phyloP scores from a whole-genome alignment of 2,329 filamentous ascomycete genomes.

The Aspergillus tanneri region DNA sequence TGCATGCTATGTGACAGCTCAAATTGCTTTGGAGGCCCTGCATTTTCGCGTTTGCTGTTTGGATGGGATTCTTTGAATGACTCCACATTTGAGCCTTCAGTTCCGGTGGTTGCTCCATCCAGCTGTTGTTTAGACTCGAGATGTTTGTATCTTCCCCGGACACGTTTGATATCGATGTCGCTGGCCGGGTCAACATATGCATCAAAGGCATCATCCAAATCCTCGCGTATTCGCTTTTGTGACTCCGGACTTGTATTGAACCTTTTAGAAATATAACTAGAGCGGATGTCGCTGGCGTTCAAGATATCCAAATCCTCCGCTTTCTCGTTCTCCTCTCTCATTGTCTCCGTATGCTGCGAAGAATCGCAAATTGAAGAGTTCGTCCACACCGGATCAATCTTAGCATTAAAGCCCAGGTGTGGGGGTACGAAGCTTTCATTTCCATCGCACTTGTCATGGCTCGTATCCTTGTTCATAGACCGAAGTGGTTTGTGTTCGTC shows the following conservation, averaged over 20 bases:
- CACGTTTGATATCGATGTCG: conserved; percentile 20
- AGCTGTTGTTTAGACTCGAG: conserved; percentile 4
- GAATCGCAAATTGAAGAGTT: too few relatives aligned
- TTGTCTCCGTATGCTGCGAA: conserved; percentile 2
- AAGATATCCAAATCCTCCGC: conserved; percentile 37
- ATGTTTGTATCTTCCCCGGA: conserved; percentile 23
- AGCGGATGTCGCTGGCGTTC: conserved; percentile 38
- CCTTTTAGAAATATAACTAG: conserved; percentile 25
- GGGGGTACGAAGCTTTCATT: not conserved
- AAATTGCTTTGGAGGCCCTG: not conserved
- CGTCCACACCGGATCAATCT: too few relatives aligned
- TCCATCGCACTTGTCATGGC: not conserved
- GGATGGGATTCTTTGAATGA: not conserved
- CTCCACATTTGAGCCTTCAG: too few relatives aligned
- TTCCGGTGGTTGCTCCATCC: not conserved
- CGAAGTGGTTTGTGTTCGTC: not conserved
- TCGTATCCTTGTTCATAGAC: not conserved
- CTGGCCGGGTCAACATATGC: conserved; percentile 14
- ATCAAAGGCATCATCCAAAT: conserved; percentile 24
- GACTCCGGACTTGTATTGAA: conserved; percentile 22
- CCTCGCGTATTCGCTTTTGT: conserved; percentile 19
- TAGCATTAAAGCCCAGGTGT: too few relatives aligned
- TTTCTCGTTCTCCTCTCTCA: conserved; percentile 16
- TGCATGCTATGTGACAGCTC: not conserved
- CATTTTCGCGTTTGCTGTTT: conserved; percentile 1